A percentile compares a stretch with the other conserved stretches of the same genome.
Evolutionary conservation across 2,329 filamentous ascomycete species (phyloP).

Genomic region (Phaeosphaeriaceae sp.): DNA sequence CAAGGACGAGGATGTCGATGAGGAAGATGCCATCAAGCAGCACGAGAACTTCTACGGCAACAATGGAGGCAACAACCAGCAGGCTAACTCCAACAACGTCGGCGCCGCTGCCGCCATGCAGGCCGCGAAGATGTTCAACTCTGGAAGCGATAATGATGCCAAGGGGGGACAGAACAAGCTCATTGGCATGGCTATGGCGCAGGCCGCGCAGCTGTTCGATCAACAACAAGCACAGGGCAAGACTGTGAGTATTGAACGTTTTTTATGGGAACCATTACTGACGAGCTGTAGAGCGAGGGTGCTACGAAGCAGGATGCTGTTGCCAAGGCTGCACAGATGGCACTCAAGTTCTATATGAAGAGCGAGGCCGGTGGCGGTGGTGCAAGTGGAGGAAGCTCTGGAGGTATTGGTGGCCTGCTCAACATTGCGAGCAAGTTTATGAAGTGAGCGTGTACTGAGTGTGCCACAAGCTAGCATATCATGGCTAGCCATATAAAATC

Average conservation of each 20-base stretch:
- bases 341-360: slow-evolving; percentile 91
- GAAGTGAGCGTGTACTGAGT: slow-evolving; percentile 30
- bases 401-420: slow-evolving; percentile 61
- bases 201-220: slow-evolving; percentile 81
- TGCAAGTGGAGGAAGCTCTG: slow-evolving; percentile 46
- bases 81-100: slow-evolving; percentile 52
- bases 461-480: neutral
- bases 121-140: slow-evolving; percentile 79
- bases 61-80: slow-evolving; percentile 52
- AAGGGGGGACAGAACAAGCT: slow-evolving; percentile 74
- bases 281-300: slow-evolving; percentile 48
- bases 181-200: slow-evolving; percentile 83
- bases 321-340: slow-evolving; percentile 81
- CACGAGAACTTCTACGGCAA: slow-evolving; percentile 77
- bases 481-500: neutral
- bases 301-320: slow-evolving; percentile 83
- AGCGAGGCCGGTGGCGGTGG: slow-evolving; percentile 61
- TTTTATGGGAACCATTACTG: slow-evolving; percentile 49
- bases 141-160: slow-evolving; percentile 53
- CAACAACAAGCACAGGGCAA: slow-evolving; percentile 64
- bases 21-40: slow-evolving; percentile 71
- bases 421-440: slow-evolving; percentile 68
- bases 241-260: slow-evolving; percentile 50
- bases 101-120: slow-evolving; percentile 77
- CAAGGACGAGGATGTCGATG: slow-evolving; percentile 59